Base-by-base conservation (phyloP, 2,329 filamentous ascomycete genomes). In the Gliomastix tumulicola region DNA sequence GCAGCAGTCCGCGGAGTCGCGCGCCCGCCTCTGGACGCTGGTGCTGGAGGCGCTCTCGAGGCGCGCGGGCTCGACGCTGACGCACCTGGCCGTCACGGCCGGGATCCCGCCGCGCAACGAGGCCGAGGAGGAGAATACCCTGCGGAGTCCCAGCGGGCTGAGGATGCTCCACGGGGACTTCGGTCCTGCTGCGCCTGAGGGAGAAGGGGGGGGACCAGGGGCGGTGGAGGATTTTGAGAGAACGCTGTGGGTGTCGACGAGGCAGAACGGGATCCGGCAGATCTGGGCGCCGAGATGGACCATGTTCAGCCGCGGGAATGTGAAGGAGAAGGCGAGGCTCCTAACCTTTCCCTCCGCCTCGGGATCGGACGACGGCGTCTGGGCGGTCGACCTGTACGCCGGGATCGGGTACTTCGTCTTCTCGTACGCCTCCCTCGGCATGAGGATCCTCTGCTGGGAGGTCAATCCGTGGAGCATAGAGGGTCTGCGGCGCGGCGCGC, bases 321-420 rank as follows among this genome's bases (percentile, higher is more conserved):
- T 96, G 41, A 84, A 80, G 35, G 90, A 97, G 60, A 97, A 96
- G 56, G 79, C 84, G 1, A 69, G 90, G 11, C 60, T 96, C 2
- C 59, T 94, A 5, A 55, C 51, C 0, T 79, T 79, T 46, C 4
- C 30, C n/a, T 22, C 38, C 37, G 40, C 9, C 6, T 38, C 33
- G 23, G 21, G 4, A 12, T n/a, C 11, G 2, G 47, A 62, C 13
- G 54, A 56, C 8, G 45, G 49, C 3, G 55, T 53, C 5, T 78
- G 71, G 56, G 77, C 82, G 0, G 74, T 94, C 1, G 90, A 97
- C 57, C 64, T 97, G 41, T 96, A 94, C 62, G 87, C 85, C 1
- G 90, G 90, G 0, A 95, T 96, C 45, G 90, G 90, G 6, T 96
- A 96, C 60, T 96, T 97, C 60, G 77, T 84, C 4, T 94, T 96